Percentiles rank a stretch among this genome's conserved stretches.
Conservation (phyloP, 2,329 filamentous ascomycete genomes). For the Cladophialophora psammophila region DNA sequence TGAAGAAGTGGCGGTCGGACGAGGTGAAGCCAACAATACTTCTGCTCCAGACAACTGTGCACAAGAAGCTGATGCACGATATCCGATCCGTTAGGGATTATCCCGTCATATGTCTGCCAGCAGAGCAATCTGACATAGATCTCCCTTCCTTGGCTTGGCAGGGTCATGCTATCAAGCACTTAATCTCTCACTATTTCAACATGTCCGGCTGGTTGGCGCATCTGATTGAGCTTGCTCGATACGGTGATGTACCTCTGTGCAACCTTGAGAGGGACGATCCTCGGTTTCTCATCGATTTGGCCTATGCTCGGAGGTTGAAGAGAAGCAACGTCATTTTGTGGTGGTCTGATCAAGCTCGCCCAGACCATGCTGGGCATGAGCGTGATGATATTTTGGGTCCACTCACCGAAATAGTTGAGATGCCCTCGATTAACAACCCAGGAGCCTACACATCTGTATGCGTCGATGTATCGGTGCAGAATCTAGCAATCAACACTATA, state of each 20-base stretch:
- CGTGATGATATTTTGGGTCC: slow-evolving; percentile 85
- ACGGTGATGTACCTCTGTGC: slow-evolving; percentile 92
- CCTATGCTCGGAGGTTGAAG: slow-evolving; percentile 88
- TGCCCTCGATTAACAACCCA: slow-evolving; percentile 92
- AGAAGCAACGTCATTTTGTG: slow-evolving; percentile 93
- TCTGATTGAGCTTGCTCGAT: slow-evolving; percentile 83
- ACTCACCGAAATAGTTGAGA: slow-evolving; percentile 80
- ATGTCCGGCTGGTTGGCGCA: slow-evolving; percentile 93
- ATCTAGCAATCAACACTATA: slow-evolving; percentile 97
- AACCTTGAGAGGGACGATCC: slow-evolving; percentile 96
- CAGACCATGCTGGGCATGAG: slow-evolving; percentile 96
- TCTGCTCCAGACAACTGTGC: slow-evolving; percentile 89
- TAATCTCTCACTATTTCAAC: slow-evolving; percentile 89
- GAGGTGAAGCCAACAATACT: slow-evolving; percentile 81
- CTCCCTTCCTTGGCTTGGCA: slow-evolving; percentile 95
- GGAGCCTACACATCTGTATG: slow-evolving; percentile 96
- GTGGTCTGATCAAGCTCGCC: slow-evolving; percentile 88
- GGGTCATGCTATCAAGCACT: slow-evolving; percentile 80
- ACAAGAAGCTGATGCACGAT: slow-evolving; percentile 80
- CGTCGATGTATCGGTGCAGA: slow-evolving; percentile 91
- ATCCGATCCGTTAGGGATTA: slow-evolving; percentile 84
- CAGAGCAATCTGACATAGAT: slow-evolving; percentile 83
- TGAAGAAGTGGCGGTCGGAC: slow-evolving; percentile 90
- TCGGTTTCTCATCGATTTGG: slow-evolving; percentile 91
- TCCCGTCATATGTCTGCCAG: slow-evolving; percentile 80